Evolutionary conservation across 768 basidiomycete species (phyloP), one percentile per base, ranked within the genome.

Genomic region (Lactifluus hygrophoroides): DNA sequence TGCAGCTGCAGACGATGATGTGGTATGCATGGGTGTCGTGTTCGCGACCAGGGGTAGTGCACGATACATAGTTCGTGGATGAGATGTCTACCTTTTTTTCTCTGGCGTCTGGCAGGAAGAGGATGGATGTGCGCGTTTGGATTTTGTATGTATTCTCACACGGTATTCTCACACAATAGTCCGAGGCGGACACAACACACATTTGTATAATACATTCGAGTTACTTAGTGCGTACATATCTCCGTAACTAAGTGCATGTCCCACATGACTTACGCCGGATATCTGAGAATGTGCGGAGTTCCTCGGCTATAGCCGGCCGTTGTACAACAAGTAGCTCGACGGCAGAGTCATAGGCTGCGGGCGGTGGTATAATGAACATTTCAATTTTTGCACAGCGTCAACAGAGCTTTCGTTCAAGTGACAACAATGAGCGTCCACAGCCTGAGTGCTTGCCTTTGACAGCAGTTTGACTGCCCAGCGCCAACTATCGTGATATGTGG

Each of bases 11-110:
- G 57, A 88, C 85, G 54, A 92, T 91, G 83, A 86, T 96, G 81
- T 93, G 92, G 87, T 94, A 89, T 67, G 86, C 89, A 21, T 94
- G 91, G 91, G 72, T 87, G 65, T 85, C 86, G 40, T 86, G 86
- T 63, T 68, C 68, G 57, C 75, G 73, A 14, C 44, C 44, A 44
- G 35, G 44, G 51, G 49, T 38, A 32, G 49, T 23, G 17, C 19
- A 37, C 19, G 28, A 30, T 25, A 32, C 49, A 16, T 54, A 54
- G 21, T 21, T 21, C 19, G 43, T 35, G 32, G 32, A 30, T 28
- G 23, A 37, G 28, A 40, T 19, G 49, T 35, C 37, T 10, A 34
- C 9, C 21, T 32, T 44, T 28, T 43, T 60, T 13, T 45, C 47
- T n/a, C n/a, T n/a, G n/a, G 54, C 47, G 53, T 30, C 35, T 49